Evolutionary conservation across 2,329 filamentous ascomycete genomes (phyloP), one percentile per base, ranked within the genome.

Genomic region (Seiridium unicorne): DNA sequence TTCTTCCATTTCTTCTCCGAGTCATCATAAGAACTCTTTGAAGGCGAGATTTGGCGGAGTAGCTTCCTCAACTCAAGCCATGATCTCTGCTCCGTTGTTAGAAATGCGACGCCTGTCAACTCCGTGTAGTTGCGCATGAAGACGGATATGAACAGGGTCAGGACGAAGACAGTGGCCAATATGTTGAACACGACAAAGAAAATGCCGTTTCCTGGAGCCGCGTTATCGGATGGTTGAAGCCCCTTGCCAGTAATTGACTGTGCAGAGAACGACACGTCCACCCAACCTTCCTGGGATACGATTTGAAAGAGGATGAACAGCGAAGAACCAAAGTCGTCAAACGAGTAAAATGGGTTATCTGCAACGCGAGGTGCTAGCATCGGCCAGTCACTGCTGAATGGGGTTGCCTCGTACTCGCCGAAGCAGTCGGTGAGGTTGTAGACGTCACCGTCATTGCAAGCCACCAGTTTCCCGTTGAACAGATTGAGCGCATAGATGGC

Each of bases 91-190:
- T 99, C 95, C 0, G 93, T 90, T 1, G 95, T 99, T 68, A 99
- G 79, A 73, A 94, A 99, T 2, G 95, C 95, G 48, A 99, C 95
- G 1, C 95, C 95, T 0, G 95, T 99, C 76, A 98, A 93, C 76
- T 99, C 95, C 0, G 95, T 99, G 76, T 99, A 99, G 74, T 97
- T 99, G 62, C 95, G 92, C 95, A 99, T 99, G 74, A 99, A 99
- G 62, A 99, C 95, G 60, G 95, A 98, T 53, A 99, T 96, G 74
- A 99, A 99, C 71, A 99, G 80, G 1, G 95, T 99, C 71, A 99
- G 83, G 63, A 99, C 90, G 76, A 99, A 99, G 64, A 99, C 94
- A 0, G 95, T 95, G 38, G 93, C 93, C 68, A 99, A 83, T 72
- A 99, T 85, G 76, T 99, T 99, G 86, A 98, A 99, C 4, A 94